phyloP scores from a whole-genome alignment of 148 eudicot species.

The Diospyros lotus region DNA sequence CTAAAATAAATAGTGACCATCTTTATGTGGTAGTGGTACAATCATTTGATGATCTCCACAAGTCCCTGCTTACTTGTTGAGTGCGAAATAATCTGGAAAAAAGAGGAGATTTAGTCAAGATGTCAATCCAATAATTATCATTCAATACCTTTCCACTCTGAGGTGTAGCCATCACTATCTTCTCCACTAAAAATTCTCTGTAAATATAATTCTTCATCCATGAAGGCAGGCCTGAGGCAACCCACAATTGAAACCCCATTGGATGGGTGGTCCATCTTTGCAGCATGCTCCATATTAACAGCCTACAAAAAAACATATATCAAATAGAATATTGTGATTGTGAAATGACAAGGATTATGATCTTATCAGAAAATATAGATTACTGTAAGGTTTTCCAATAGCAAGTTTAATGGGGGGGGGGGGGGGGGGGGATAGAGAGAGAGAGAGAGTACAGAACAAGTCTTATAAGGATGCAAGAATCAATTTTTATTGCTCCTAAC shows the following conservation, averaged over 20 bases:
- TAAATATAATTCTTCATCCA: conserved; percentile 41
- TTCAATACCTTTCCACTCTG: conserved; percentile 36
- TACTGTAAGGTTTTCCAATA: neutral
- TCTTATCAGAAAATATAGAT: neutral
- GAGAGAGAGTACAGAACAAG: neutral
- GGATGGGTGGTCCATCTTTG: conserved; percentile 41
- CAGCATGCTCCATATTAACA: conserved; percentile 29
- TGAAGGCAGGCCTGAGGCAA: conserved; percentile 36
- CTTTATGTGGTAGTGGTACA: conserved; percentile 2
- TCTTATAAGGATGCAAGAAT: no score
- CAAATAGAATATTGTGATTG: neutral
- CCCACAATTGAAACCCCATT: conserved; percentile 48
- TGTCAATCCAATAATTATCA: neutral
- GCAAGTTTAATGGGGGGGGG: neutral
- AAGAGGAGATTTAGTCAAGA: neutral
- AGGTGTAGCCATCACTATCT: conserved; percentile 32
- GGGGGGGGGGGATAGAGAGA: neutral
- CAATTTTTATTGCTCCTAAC: no score
- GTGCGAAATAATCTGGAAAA: conserved; percentile 3
- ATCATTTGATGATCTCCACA: neutral
- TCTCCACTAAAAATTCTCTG: conserved; percentile 29
- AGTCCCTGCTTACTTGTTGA: neutral
- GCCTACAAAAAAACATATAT: conserved; percentile 22
- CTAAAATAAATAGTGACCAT: neutral
- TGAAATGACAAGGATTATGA: neutral